Base-by-base conservation (phyloP, 495 filamentous ascomycete genomes). In the Hypoxylon perforatum region DNA sequence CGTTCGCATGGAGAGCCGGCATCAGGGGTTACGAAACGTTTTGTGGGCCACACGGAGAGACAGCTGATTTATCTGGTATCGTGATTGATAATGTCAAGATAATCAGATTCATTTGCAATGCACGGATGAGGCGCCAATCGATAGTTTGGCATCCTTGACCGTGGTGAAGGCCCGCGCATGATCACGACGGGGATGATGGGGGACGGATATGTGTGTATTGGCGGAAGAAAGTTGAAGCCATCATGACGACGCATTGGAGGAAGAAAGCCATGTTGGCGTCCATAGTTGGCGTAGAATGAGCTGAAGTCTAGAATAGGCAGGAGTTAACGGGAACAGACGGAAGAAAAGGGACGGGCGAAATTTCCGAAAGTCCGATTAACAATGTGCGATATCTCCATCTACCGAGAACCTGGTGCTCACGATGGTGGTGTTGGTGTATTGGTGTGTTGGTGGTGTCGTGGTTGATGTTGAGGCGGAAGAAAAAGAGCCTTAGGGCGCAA, bases 41-140 rank as follows among this genome's bases (percentile, higher is more conserved):
- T 51, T 41, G 63, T 65, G 58, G 58, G 56, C 49, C 63, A 23
- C 28, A 17, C 28, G 25, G n/a, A 50, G n/a, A 39, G 35, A 42
- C 23, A 59, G 65, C 58, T 63, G 58, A 53, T 57, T 42, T 19
- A 22, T 47, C 18, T 39, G 15, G 17, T n/a, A 4, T 17, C 38
- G 57, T 49, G 49, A 55, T 59, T 55, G 41, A 54, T 56, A 54
- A 45, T 54, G 6, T 46, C 2, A 42, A 49, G 22, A 62, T 62
- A 68, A 63, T 50, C 23, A n/a, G n/a, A n/a, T n/a, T n/a, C 11
- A 44, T 62, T 58, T 57, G 36, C 21, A 62, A 68, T 41, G 42
- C 8, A 22, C 8, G 30, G 7, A 9, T 9, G 30, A 33, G 30
- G 30, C 30, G 30, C 30, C 11, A 33, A 33, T 1, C 7, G 7